Evolutionary conservation across 1,139 yeast species (phyloP), one percentile per base, ranked within the genome.

Genomic region (Taiozyma sp.): DNA sequence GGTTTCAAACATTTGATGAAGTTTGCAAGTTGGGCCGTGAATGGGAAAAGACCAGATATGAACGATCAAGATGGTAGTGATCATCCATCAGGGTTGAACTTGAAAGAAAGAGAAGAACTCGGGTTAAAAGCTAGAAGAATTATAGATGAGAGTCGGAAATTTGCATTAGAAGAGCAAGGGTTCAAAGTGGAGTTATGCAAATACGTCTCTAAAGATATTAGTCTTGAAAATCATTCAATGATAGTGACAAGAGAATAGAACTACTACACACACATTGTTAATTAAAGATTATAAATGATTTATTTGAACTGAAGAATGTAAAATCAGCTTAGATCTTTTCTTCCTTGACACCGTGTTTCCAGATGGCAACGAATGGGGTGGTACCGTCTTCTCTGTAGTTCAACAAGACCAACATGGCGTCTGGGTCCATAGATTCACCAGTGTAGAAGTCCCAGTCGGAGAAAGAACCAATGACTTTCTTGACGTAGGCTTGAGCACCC

Each of bases 391-490:
- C 99, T 80, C 99, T 96, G 91, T 93, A 93, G 96, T 93, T 93
- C 79, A 93, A 87, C 75, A 93, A 84, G 65, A 90, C 92, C 71
- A 93, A 78, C 99, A 93, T 93, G 68, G 87, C 97, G 75, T 93
- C 98, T 74, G 98, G 97, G 85, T 95, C 97, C 99, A 93, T 95
- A 70, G 96, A 87, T 81, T 93, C 98, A 81, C 99, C 99, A 65
- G 97, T 93, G 91, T 77, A 93, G 84, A 93, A 93, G 72, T 93
- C 99, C 96, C 95, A 93, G 83, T 93, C 99, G 73, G 85, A 86
- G 93, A 93, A 93, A 75, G 91, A 86, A 67, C 84, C 87, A 68
- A 93, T 74, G 65, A 93, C 87, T 83, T 93, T 95, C 88, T 95
- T 93, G 76, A 88, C 96, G 82, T 90, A 92, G 65, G 88, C 77